These are phyloP conservation scores for Mycena rebaudengoi DNA, from an alignment of 768 basidiomycete species.

Conservation along the genomic window DNA sequence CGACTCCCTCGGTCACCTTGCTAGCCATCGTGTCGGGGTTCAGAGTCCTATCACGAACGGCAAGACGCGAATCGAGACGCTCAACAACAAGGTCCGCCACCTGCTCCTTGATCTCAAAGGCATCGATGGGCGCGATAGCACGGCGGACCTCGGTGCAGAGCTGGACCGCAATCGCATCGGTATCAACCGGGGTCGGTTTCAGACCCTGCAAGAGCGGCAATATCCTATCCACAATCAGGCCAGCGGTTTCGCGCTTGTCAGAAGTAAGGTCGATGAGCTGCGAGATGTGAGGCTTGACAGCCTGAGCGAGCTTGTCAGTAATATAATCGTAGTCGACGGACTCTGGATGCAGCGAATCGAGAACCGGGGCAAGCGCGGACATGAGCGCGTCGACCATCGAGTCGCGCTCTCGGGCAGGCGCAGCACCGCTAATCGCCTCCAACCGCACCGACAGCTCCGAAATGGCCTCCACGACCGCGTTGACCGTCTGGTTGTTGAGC, in stretches of 20 bases:
- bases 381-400: conserved; percentile 69
- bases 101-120: conserved; percentile 89
- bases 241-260: conserved; percentile 88
- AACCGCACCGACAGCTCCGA: conserved; percentile 64
- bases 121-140: conserved; percentile 79
- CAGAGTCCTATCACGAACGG: conserved; percentile 77
- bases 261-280: conserved; percentile 90
- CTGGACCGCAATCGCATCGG: conserved; percentile 62
- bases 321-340: conserved; percentile 81
- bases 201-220: conserved; percentile 67
- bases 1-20: conserved; percentile 64
- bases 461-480: conserved; percentile 68
- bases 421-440: conserved; percentile 57
- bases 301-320: conserved; percentile 78
- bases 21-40: conserved; percentile 65
- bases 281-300: conserved; percentile 88
- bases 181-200: conserved; percentile 54
- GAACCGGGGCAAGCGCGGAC: conserved; percentile 63
- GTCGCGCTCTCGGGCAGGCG: conserved; percentile 63
- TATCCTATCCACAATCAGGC: conserved; percentile 78
- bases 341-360: conserved; percentile 69
- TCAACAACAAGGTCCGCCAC: conserved; percentile 90
- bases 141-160: conserved; percentile 75
- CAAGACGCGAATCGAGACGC: conserved; percentile 80
- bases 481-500: conserved; percentile 62